Conservation (phyloP, 495 filamentous ascomycete species). For the Podospora didyma region DNA sequence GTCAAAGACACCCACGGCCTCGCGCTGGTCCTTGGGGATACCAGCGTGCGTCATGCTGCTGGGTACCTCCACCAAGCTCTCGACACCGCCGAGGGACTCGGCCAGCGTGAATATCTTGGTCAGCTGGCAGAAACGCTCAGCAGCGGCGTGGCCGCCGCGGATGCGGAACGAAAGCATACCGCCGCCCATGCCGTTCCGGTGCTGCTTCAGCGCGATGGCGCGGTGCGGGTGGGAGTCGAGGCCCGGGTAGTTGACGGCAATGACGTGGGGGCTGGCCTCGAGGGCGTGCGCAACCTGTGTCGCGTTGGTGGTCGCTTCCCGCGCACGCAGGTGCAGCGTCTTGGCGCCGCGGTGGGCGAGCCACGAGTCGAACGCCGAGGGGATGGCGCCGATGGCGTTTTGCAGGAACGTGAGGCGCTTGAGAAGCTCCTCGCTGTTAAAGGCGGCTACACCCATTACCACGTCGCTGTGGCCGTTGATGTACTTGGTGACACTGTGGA, state of each 20-base stretch:
- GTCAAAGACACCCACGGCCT: constrained; percentile 91
- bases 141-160: constrained; percentile 79
- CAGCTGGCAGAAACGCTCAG: constrained; percentile 85
- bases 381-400: constrained; percentile 94
- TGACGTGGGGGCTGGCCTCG: constrained; percentile 73
- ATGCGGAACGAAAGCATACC: constrained; percentile 98
- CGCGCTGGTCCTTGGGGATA: constrained; percentile 84
- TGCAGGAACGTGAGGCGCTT: constrained; percentile 84
- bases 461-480: constrained; percentile 98
- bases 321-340: constrained; percentile 89
- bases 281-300: constrained; percentile 71
- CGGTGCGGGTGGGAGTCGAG: constrained; percentile 82
- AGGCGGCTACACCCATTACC: constrained; percentile 96
- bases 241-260: constrained; percentile 91
- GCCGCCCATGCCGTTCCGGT: constrained; percentile 90
- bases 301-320: constrained; percentile 79
- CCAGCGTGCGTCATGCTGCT: constrained; percentile 95
- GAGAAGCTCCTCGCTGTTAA: constrained; percentile 77
- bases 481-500: constrained; percentile 99
- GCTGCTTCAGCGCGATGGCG: constrained; percentile 79
- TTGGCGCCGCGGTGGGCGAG: constrained; percentile 97
- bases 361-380: constrained; percentile 95
- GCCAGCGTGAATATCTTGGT: constrained; percentile 90
- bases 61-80: constrained; percentile 87
- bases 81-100: constrained; percentile 89